Conservation (phyloP, 140 eudicot genomes). For the Ambrosia hybrid region DNA sequence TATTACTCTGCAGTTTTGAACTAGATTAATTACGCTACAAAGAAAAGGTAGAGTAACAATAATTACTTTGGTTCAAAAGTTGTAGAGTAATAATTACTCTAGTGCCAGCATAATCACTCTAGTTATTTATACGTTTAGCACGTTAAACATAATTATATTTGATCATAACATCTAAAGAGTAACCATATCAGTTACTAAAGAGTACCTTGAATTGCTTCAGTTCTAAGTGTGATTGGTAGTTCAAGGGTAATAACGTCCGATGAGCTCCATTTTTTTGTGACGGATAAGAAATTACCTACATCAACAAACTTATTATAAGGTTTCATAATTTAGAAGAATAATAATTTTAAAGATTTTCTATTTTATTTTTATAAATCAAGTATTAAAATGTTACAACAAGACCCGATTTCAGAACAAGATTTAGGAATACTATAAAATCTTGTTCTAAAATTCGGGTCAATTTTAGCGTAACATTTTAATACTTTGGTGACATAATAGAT, state of each 20-base stretch:
- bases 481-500: background rate
- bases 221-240: conserved; percentile 68
- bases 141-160: too few relatives aligned
- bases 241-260: conserved; percentile 64
- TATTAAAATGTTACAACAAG: background rate
- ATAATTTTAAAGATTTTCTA: background rate
- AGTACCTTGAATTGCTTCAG: conserved; percentile 78
- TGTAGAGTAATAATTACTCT: too few relatives aligned
- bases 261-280: conserved; percentile 58
- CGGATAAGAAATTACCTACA: conserved; percentile 65
- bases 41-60: too few relatives aligned
- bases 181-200: background rate
- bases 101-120: too few relatives aligned
- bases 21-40: too few relatives aligned
- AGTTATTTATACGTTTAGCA: too few relatives aligned
- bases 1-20: too few relatives aligned
- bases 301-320: background rate
- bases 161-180: background rate
- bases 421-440: background rate
- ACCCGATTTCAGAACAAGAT: background rate
- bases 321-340: background rate
- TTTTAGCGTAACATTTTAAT: background rate
- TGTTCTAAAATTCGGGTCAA: background rate
- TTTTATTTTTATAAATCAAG: background rate
- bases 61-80: too few relatives aligned